Evolutionary conservation across 2,329 filamentous ascomycete genomes (phyloP).

Genomic region (Ophiostoma ulmi): DNA sequence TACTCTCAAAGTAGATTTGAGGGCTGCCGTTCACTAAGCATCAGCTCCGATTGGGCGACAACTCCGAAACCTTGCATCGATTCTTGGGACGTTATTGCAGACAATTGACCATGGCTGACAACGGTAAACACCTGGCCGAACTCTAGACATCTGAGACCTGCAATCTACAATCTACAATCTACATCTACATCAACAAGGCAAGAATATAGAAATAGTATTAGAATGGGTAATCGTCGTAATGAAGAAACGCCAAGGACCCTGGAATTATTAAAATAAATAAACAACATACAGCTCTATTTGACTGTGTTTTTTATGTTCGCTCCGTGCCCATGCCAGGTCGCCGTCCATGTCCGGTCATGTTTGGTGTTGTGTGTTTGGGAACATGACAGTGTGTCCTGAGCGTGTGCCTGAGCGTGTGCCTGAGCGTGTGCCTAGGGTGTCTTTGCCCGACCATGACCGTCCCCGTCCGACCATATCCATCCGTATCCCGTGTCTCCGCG

Average conservation of each 20-base stretch:
- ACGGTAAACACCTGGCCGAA: too few species aligned
- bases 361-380: too few species aligned
- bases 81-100: neutral
- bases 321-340: constrained; percentile 1
- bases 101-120: too few species aligned
- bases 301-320: neutral
- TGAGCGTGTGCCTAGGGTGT: too few species aligned
- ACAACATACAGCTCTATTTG: constrained; percentile 13
- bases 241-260: constrained; percentile 9
- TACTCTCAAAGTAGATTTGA: neutral
- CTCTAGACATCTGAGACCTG: too few species aligned
- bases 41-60: neutral
- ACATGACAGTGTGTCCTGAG: too few species aligned
- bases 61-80: neutral
- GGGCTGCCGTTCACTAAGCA: neutral
- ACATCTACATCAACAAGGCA: neutral
- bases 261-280: constrained; percentile 10
- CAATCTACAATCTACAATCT: neutral
- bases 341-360: neutral
- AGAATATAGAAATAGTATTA: neutral
- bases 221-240: constrained; percentile 9
- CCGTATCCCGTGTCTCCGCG: neutral
- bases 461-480: neutral
- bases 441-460: neutral
- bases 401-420: too few species aligned